A percentile compares a stretch with the other conserved stretches of the same genome.
These are phyloP conservation scores for Clitoria ternatea DNA, from an alignment of 306 rosid genomes.

Conservation along the genomic window DNA sequence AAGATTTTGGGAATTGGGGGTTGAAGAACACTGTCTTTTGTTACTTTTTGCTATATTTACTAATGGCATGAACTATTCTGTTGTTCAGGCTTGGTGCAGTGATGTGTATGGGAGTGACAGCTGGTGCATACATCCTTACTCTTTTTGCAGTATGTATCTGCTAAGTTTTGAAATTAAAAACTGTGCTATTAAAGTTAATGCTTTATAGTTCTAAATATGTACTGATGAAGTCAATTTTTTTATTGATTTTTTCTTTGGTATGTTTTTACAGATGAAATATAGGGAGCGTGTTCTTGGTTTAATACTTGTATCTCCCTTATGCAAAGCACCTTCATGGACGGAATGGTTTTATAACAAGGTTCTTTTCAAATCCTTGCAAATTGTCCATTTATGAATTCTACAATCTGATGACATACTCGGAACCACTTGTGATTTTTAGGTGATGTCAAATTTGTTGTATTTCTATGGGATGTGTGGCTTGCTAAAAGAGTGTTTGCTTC, in stretches of 20 bases:
- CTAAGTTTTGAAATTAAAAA: constrained; percentile 13
- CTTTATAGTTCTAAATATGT: background rate
- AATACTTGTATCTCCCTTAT: constrained; percentile 90
- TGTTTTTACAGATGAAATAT: constrained; percentile 68
- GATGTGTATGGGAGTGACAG: constrained; percentile 99
- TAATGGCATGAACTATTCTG: constrained; percentile 22
- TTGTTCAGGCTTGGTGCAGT: constrained; percentile 88
- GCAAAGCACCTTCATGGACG: constrained; percentile 95
- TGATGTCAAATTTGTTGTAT: constrained; percentile 79
- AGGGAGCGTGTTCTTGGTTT: constrained; percentile 94
- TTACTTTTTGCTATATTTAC: constrained; percentile 20
- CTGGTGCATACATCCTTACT: constrained; percentile 90
- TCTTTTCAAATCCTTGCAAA: constrained; percentile 11
- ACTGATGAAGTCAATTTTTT: background rate
- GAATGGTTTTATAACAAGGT: constrained; percentile 99
- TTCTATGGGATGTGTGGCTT: constrained; percentile 94
- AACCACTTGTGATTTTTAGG: constrained; percentile 38
- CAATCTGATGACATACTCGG: background rate
- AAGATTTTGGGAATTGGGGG: background rate
- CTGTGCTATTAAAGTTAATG: constrained; percentile 2
- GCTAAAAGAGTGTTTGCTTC: constrained; percentile 89
- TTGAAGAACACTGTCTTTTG: background rate
- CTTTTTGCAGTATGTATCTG: constrained; percentile 82
- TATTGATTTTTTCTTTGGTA: constrained; percentile 18
- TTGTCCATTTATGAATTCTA: constrained; percentile 5